A percentile compares a stretch with the other conserved stretches of the same genome.
These are phyloP conservation scores for Eucalyptus tenuipes DNA, from an alignment of 345 rosid species.

Conservation along the genomic window DNA sequence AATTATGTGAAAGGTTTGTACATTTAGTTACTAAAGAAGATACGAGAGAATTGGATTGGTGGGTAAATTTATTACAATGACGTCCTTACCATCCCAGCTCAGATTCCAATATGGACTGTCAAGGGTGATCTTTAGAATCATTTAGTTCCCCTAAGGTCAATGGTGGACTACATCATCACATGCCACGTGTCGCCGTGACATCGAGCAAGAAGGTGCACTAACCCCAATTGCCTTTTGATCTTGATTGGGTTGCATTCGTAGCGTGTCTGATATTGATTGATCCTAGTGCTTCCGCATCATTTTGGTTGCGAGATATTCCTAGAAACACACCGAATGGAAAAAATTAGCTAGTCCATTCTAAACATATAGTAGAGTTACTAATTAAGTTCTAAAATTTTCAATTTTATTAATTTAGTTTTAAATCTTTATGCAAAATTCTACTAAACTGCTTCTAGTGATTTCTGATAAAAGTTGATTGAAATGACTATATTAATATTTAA, in stretches of 20 bases:
- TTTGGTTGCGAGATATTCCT: background rate
- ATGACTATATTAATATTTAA: background rate
- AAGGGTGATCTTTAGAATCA: background rate
- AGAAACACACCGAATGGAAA: background rate
- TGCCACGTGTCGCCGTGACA: background rate
- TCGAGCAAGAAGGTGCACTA: background rate
- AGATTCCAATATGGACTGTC: background rate
- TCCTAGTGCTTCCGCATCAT: background rate
- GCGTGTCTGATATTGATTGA: background rate
- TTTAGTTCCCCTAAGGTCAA: background rate
- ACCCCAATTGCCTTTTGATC: background rate
- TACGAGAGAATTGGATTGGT: background rate
- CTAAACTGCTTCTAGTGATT: rapidly evolving
- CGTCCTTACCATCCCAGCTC: background rate
- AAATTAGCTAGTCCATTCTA: background rate
- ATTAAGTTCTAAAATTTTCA: background rate
- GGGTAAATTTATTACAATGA: background rate
- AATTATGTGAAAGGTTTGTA: background rate
- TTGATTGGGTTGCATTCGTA: background rate
- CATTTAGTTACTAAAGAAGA: background rate
- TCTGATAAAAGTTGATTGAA: rapidly evolving
- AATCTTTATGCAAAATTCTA: background rate
- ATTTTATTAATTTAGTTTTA: background rate
- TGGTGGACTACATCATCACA: background rate
- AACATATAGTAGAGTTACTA: background rate